phyloP scores from a whole-genome alignment of 2,329 filamentous ascomycete species.

The Paracoccidioides lutzii region DNA sequence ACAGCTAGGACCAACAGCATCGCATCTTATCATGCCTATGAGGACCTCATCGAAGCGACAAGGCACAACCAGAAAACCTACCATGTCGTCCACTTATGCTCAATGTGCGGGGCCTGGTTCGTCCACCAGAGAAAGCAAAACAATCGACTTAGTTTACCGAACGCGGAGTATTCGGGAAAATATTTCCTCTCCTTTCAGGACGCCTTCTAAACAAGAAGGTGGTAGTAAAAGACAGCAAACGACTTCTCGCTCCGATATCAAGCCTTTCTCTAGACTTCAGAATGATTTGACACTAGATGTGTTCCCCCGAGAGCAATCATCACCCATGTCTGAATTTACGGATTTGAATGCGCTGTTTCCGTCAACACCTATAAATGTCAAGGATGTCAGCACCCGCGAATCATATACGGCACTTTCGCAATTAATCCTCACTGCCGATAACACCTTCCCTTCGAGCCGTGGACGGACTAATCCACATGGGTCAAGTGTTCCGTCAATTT shows the following conservation, averaged over 20 bases:
- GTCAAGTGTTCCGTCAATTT: background rate
- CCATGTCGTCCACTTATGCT: background rate
- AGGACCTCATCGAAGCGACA: background rate
- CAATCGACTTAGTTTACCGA: conserved; percentile 8
- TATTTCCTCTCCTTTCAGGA: conserved; percentile 3
- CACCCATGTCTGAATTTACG: conserved; percentile 13
- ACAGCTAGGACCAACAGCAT: background rate
- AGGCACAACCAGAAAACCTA: conserved; percentile 1
- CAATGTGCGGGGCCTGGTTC: background rate
- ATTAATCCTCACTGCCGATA: too few relatives aligned
- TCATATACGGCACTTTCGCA: background rate
- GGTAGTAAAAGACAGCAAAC: background rate
- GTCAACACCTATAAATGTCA: conserved; percentile 12
- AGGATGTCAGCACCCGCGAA: background rate
- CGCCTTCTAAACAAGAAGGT: background rate
- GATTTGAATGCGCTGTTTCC: conserved; percentile 22
- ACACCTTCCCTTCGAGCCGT: background rate
- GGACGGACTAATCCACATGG: background rate
- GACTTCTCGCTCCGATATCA: conserved; percentile 12
- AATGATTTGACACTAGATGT: conserved; percentile 7
- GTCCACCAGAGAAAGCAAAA: conserved; percentile 5
- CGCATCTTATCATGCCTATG: background rate
- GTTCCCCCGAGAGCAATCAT: conserved; percentile 8
- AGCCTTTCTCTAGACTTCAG: conserved; percentile 23
- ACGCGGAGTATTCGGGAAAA: conserved; percentile 7